A percentile compares a stretch with the other conserved stretches of the same genome.
phyloP scores from a whole-genome alignment of 352 stramenopile genomes.

The Thalassiosira exigua region DNA sequence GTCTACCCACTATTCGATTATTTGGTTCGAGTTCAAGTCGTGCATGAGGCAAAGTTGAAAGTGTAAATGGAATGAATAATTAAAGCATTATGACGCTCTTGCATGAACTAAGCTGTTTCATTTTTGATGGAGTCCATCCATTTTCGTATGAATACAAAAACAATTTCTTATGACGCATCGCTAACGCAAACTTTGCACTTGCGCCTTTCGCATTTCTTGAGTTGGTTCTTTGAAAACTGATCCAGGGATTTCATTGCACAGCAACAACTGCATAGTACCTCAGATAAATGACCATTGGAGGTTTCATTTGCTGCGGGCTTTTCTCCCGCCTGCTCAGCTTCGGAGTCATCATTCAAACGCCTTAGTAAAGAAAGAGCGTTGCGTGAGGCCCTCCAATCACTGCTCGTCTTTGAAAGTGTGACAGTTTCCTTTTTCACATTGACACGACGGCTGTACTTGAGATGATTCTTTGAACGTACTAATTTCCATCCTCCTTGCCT shows the following conservation, averaged over 20 bases:
- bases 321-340: neutral
- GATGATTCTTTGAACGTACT: slow-evolving; percentile 3
- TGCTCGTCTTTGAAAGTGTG: slow-evolving; percentile 13
- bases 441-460: slow-evolving; percentile 18
- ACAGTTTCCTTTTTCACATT: slow-evolving; percentile 7
- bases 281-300: too few species aligned
- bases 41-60: too few species aligned
- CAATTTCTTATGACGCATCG: too few species aligned
- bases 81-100: too few species aligned
- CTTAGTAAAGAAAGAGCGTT: slow-evolving; percentile 16
- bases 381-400: slow-evolving; percentile 3
- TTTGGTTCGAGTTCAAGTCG: too few species aligned
- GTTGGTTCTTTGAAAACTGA: neutral
- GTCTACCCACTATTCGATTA: too few species aligned
- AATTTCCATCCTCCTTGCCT: slow-evolving; percentile 6
- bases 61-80: too few species aligned
- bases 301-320: too few species aligned
- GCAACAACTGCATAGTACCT: neutral
- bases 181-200: slow-evolving; percentile 19
- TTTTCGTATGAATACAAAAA: too few species aligned
- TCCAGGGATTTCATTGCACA: neutral
- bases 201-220: neutral
- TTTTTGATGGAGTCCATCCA: too few species aligned
- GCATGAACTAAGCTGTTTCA: too few species aligned
- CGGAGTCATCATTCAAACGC: neutral